phyloP scores from a whole-genome alignment of 73 alveolate genomes.

The Blepharisma stoltei region DNA sequence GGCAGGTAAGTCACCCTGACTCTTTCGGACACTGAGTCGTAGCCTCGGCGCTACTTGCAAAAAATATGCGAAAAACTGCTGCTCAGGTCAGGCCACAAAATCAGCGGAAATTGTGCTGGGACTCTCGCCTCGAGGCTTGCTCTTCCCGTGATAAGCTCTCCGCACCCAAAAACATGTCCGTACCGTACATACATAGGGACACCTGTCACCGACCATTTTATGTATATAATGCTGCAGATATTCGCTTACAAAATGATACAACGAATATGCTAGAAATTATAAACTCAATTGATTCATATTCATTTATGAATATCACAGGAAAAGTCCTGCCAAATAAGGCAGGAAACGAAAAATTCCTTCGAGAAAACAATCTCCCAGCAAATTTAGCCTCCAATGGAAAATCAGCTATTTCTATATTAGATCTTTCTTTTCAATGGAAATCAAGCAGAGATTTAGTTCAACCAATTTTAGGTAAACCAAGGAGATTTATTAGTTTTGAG shows the following conservation, averaged over 20 bases:
- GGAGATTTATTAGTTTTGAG: neutral
- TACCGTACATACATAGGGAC: too few species aligned
- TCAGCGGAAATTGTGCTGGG: too few species aligned
- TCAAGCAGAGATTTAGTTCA: neutral
- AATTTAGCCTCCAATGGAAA: constrained; percentile 5
- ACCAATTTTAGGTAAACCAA: neutral
- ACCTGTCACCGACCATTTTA: too few species aligned
- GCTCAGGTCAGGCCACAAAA: too few species aligned
- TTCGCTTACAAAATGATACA: neutral
- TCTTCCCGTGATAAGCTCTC: too few species aligned
- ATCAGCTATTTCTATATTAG: constrained; percentile 4
- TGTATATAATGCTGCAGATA: neutral
- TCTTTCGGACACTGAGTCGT: too few species aligned
- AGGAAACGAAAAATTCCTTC: neutral
- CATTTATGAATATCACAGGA: neutral
- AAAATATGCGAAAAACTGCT: too few species aligned
- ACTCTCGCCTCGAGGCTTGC: too few species aligned
- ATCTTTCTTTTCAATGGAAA: neutral
- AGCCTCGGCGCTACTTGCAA: too few species aligned
- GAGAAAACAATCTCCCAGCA: neutral
- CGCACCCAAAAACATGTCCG: too few species aligned
- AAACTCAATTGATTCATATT: neutral
- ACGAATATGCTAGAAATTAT: constrained; percentile 12
- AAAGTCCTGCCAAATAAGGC: neutral
- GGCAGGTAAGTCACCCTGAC: too few species aligned